Evolutionary conservation across 2,329 filamentous ascomycete species (phyloP).

Genomic region (Zasmidium angulare): DNA sequence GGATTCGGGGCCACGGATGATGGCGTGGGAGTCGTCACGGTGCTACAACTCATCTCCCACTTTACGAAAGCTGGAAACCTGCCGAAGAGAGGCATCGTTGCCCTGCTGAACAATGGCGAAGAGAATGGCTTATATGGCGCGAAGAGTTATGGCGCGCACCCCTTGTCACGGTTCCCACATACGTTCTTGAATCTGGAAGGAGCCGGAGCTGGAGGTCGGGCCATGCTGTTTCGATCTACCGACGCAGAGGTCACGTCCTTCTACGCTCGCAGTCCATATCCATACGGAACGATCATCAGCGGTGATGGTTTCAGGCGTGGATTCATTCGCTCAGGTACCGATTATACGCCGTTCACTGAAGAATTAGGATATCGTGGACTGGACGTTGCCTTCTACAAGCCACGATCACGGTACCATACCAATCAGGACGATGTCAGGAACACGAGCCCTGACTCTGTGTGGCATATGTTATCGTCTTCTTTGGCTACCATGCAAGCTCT

Average conservation of each 20-base stretch:
- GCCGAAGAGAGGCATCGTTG: conserved; percentile 76
- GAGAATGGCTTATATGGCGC: conserved; percentile 91
- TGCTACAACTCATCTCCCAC: conserved; percentile 82
- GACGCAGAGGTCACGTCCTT: conserved; percentile 82
- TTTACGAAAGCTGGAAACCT: conserved; percentile 69
- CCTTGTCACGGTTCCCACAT: conserved; percentile 74
- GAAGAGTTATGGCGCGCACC: conserved; percentile 78
- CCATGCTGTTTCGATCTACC: conserved; percentile 82
- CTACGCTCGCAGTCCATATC: conserved; percentile 69
- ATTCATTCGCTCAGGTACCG: conserved; percentile 80
- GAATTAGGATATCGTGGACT: conserved; percentile 80
- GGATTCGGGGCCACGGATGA: conserved; percentile 93
- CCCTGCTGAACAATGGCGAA: conserved; percentile 92
- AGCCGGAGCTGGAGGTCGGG: conserved; percentile 85
- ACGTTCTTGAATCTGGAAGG: conserved; percentile 95
- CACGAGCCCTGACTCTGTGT: conserved; percentile 69
- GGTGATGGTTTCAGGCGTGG: conserved; percentile 81
- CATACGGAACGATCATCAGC: conserved; percentile 80
- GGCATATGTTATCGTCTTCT: conserved; percentile 92
- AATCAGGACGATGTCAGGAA: conserved; percentile 82
- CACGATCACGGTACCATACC: conserved; percentile 85
- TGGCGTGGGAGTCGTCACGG: conserved; percentile 82
- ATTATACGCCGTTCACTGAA: conserved; percentile 80
- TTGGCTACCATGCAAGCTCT: conserved; percentile 72
- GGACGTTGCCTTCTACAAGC: conserved; percentile 88